Base-by-base conservation (phyloP, 2,329 filamentous ascomycete genomes). In the Xylaria arbuscula region DNA sequence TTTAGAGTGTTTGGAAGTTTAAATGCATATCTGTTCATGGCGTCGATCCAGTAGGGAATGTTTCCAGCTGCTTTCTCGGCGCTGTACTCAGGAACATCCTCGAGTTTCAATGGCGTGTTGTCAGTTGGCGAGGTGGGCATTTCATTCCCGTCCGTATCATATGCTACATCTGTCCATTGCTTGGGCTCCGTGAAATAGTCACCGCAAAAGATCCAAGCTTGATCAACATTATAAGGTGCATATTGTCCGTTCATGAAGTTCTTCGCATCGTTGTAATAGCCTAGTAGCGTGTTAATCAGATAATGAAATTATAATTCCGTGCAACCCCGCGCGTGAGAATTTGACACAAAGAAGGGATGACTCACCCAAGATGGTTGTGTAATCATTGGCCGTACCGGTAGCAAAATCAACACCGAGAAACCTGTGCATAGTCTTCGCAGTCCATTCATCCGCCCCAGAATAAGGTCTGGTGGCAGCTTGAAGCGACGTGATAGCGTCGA, bases 131-230 rank as follows among this genome's bases (percentile, higher is more conserved):
- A 2, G 34, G 9, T 15, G 22, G 56, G 56, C 22, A 59, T 34
- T 15, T 24, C 7, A 7, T 59, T 1, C 28, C 38, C 24, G 3
- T 40, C 10, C 32, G 6, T 11, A 22, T 61, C 17, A 34, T 10
- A n/a, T 28, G 17, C 58, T 11, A 11, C 38, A 51, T 51, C 58
- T 24, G 45, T 34, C 58, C 58, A 61, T 61, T 61, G 58, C 17
- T 61, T 17, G 36, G 58, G 58, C 10, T 28, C 58, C 36, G 58
- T 32, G 28, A 36, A 61, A 42, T 50, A 28, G 58, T 61, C 58
- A 42, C 58, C 58, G 45, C 58, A 61, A 42, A 61, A 61, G 22
- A 61, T 61, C 58, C 58, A 61, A 32, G 58, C 17, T 28, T 51
- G 58, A 13, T 40, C 38, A 40, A 40, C 38, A 40, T 40, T 40